Conservation (phyloP, 2,329 filamentous ascomycete genomes). For the Dactylonectria estremocensis region DNA sequence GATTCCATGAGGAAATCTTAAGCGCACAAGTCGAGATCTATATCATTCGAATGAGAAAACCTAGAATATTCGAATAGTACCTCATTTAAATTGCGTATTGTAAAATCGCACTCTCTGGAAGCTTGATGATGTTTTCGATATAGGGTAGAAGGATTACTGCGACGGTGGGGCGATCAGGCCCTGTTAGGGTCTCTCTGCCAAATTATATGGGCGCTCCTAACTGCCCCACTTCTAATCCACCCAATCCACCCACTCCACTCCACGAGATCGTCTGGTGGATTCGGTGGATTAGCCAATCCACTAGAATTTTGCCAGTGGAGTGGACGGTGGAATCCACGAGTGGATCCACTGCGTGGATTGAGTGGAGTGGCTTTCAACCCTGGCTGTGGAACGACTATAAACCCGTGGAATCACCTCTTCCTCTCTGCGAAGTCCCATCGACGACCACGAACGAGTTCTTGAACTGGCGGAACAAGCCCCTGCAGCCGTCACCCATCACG, state of each 20-base stretch:
- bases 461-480: no score
- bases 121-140: not conserved
- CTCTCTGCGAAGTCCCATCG: no score
- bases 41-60: not conserved
- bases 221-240: not conserved
- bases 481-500: no score
- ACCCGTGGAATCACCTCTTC: no score
- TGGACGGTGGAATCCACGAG: not conserved
- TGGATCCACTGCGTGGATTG: not conserved
- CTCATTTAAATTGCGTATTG: not conserved
- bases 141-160: not conserved
- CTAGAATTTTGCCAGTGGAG: not conserved
- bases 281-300: slow-evolving; percentile 1
- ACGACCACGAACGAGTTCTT: no score
- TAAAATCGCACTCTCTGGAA: not conserved
- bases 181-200: not conserved
- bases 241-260: not conserved
- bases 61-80: not conserved
- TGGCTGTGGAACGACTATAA: no score
- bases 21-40: not conserved
- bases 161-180: not conserved
- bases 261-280: not conserved
- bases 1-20: not conserved
- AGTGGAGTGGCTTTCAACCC: no score
- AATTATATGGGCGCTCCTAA: not conserved